Percentiles rank a stretch among this genome's conserved stretches.
Evolutionary conservation across 495 filamentous ascomycete genomes (phyloP).

Genomic region (Clohesyomyces aquaticus): DNA sequence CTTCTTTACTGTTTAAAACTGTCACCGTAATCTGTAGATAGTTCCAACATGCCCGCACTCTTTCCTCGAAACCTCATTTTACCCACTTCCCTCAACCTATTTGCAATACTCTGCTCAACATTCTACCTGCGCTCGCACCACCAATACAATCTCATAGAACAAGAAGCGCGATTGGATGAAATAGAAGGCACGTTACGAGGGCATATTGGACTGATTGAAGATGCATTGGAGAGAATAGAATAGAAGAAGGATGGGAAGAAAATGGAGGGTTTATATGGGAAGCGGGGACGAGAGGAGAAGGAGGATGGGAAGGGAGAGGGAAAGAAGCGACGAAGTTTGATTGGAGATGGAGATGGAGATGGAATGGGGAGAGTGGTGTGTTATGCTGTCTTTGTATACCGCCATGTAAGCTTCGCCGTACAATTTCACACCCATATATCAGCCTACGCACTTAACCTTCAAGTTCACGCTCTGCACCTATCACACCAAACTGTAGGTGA

Average conservation of each 20-base stretch:
- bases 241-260: slow-evolving; percentile 38
- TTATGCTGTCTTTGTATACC: background rate
- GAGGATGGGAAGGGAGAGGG: background rate
- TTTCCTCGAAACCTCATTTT: too few species aligned
- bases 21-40: too few species aligned
- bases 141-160: slow-evolving; percentile 51
- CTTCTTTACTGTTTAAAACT: too few species aligned
- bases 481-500: too few species aligned
- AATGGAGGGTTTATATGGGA: slow-evolving; percentile 32
- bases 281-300: slow-evolving; percentile 33
- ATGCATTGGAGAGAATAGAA: slow-evolving; percentile 50
- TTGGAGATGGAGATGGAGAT: background rate
- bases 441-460: too few species aligned
- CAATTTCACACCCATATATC: too few species aligned
- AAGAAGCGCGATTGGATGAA: slow-evolving; percentile 55
- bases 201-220: slow-evolving; percentile 55
- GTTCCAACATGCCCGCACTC: too few species aligned
- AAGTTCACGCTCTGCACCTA: too few species aligned
- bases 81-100: slow-evolving; percentile 44
- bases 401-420: too few species aligned
- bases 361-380: background rate
- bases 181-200: slow-evolving; percentile 54
- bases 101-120: slow-evolving; percentile 44
- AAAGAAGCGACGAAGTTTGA: background rate
- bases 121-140: slow-evolving; percentile 43